Evolutionary conservation across 1,284 basidiomycete species (phyloP).

Genomic region (Wolfiporia cocos): DNA sequence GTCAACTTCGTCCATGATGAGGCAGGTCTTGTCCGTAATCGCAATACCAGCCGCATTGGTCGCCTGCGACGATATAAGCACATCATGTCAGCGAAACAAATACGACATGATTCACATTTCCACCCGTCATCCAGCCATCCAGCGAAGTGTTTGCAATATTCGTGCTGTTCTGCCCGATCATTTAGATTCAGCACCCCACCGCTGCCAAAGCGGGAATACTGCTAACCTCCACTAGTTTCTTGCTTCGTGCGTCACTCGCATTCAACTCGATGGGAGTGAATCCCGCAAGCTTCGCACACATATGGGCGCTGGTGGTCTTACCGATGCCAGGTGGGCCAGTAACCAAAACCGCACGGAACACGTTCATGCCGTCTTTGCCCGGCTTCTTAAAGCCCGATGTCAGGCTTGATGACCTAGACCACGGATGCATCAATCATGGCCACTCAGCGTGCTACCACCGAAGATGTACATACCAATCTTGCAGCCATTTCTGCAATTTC

Average conservation of each 20-base stretch:
- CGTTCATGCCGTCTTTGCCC: slow-evolving; percentile 85
- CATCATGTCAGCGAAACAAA: slow-evolving; percentile 18
- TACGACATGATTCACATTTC: slow-evolving; percentile 31
- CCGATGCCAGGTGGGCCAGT: slow-evolving; percentile 96
- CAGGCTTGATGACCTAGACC: slow-evolving; percentile 64
- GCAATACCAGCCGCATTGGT: slow-evolving; percentile 64
- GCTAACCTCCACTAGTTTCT: slow-evolving; percentile 88
- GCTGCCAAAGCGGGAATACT: neutral
- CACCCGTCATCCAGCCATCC: slow-evolving; percentile 80
- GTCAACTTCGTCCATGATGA: slow-evolving; percentile 99
- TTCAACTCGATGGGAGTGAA: slow-evolving; percentile 94
- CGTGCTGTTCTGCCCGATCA: slow-evolving; percentile 58
- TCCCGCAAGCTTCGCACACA: slow-evolving; percentile 85
- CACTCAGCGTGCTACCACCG: neutral
- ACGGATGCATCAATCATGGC: neutral
- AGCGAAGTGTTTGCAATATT: slow-evolving; percentile 86
- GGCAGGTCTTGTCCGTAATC: slow-evolving; percentile 76
- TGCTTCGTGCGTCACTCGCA: slow-evolving; percentile 92
- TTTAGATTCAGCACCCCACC: neutral
- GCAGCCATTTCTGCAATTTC: slow-evolving; percentile 83
- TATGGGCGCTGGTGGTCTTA: slow-evolving; percentile 94
- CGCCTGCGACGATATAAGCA: slow-evolving; percentile 24
- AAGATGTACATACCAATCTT: slow-evolving; percentile 63
- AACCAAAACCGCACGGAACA: slow-evolving; percentile 84
- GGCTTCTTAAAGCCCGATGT: slow-evolving; percentile 88